phyloP scores from a whole-genome alignment of 2,329 filamentous ascomycete genomes.

The Pseudocercospora crystallina region DNA sequence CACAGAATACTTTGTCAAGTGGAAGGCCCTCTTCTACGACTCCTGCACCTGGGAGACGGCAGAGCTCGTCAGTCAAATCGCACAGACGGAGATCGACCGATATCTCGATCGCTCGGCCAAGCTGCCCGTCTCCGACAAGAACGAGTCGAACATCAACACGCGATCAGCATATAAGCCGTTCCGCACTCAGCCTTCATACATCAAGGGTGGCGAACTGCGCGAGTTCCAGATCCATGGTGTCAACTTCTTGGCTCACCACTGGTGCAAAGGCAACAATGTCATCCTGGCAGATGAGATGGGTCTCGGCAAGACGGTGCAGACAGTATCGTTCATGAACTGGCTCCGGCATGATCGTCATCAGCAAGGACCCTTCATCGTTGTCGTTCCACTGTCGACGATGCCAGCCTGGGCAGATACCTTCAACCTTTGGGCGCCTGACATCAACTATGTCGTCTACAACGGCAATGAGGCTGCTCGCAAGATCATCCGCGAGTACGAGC shows the following conservation, averaged over 20 bases:
- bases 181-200: constrained; percentile 79
- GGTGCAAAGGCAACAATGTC: constrained; percentile 90
- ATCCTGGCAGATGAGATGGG: constrained; percentile 99
- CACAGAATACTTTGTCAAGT: constrained; percentile 91
- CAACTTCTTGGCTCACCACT: constrained; percentile 95
- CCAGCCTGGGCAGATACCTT: constrained; percentile 98
- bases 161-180: constrained; percentile 71
- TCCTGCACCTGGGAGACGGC: constrained; percentile 90
- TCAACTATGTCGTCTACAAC: constrained; percentile 96
- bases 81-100: constrained; percentile 87
- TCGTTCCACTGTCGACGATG: constrained; percentile 96
- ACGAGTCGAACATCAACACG: constrained; percentile 72
- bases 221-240: constrained; percentile 92
- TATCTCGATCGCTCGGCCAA: constrained; percentile 81
- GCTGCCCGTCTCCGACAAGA: constrained; percentile 75
- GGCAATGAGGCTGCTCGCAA: constrained; percentile 82
- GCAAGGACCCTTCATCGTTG: constrained; percentile 92
- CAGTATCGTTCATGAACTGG: constrained; percentile 96
- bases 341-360: constrained; percentile 84
- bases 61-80: constrained; percentile 70
- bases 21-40: constrained; percentile 82
- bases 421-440: constrained; percentile 89
- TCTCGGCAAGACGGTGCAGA: constrained; percentile 96
- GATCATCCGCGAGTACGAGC: constrained; percentile 86
- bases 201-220: constrained; percentile 79